These are phyloP conservation scores for Aegilops bicornis DNA, from an alignment of 176 grass and related monocot species.

Conservation along the genomic window DNA sequence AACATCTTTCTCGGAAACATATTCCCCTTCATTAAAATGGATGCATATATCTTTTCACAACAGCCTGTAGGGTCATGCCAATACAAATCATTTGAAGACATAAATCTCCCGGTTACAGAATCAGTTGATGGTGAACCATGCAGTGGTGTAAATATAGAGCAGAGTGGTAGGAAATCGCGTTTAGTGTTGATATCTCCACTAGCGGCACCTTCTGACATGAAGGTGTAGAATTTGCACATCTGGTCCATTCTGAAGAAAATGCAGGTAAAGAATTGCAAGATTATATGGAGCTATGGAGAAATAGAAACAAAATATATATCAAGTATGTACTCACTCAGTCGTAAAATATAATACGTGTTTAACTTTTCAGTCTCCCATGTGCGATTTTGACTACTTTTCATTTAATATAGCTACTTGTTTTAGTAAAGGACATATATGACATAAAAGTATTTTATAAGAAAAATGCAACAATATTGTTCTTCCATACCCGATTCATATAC, in stretches of 20 bases:
- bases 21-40: slow-evolving; percentile 31
- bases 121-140: slow-evolving; percentile 33
- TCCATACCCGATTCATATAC: not conserved
- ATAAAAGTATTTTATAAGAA: not conserved
- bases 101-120: slow-evolving; percentile 50
- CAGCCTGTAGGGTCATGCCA: slow-evolving; percentile 88
- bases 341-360: not conserved
- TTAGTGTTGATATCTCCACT: slow-evolving; percentile 14
- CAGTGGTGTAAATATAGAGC: slow-evolving; percentile 72
- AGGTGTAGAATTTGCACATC: slow-evolving; percentile 7
- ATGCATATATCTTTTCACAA: slow-evolving; percentile 57
- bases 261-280: not conserved
- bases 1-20: slow-evolving; percentile 51
- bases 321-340: not conserved
- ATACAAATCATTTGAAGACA: slow-evolving; percentile 62
- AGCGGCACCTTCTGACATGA: not conserved
- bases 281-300: slow-evolving; percentile 3
- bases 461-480: not conserved
- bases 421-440: not conserved
- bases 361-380: not conserved
- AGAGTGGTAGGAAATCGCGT: slow-evolving; percentile 1
- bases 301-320: not conserved
- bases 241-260: slow-evolving; percentile 19
- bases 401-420: not conserved
- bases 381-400: not conserved